These are phyloP conservation scores for Raffaelea deltoideospora DNA, from an alignment of 2,329 filamentous ascomycete species.

Conservation along the genomic window DNA sequence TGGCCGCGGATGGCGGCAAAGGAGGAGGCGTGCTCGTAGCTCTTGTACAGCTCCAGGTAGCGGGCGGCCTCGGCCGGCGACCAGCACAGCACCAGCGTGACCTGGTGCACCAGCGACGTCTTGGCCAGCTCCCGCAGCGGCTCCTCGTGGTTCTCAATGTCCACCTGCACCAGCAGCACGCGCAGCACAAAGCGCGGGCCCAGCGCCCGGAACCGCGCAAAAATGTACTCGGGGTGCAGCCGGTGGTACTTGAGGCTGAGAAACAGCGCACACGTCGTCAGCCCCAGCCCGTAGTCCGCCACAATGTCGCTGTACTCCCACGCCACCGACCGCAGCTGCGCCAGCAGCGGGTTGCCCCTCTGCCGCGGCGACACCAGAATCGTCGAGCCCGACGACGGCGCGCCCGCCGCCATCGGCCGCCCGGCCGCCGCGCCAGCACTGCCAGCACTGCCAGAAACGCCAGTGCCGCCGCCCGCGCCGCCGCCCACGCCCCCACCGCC, in stretches of 20 bases:
- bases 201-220: conserved; percentile 74
- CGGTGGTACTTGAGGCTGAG: conserved; percentile 91
- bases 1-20: conserved; percentile 73
- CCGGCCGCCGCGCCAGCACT: neutral
- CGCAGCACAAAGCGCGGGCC: conserved; percentile 78
- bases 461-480: neutral
- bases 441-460: neutral
- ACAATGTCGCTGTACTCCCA: conserved; percentile 99
- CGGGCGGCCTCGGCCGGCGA: conserved; percentile 82
- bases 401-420: neutral
- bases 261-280: conserved; percentile 82
- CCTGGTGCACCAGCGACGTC: conserved; percentile 80
- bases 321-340: conserved; percentile 62
- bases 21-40: conserved; percentile 62
- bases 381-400: conserved; percentile 48
- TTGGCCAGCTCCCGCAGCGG: conserved; percentile 80
- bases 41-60: conserved; percentile 91
- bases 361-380: conserved; percentile 86
- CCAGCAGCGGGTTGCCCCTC: conserved; percentile 86
- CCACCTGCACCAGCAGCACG: conserved; percentile 78
- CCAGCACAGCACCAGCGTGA: conserved; percentile 89
- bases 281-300: conserved; percentile 78
- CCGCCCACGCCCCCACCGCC: neutral
- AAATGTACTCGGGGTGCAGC: conserved; percentile 94
- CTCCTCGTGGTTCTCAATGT: conserved; percentile 90